These are phyloP conservation scores for Gloeopeniophorella convolvens DNA, from an alignment of 768 basidiomycete species.

Conservation along the genomic window DNA sequence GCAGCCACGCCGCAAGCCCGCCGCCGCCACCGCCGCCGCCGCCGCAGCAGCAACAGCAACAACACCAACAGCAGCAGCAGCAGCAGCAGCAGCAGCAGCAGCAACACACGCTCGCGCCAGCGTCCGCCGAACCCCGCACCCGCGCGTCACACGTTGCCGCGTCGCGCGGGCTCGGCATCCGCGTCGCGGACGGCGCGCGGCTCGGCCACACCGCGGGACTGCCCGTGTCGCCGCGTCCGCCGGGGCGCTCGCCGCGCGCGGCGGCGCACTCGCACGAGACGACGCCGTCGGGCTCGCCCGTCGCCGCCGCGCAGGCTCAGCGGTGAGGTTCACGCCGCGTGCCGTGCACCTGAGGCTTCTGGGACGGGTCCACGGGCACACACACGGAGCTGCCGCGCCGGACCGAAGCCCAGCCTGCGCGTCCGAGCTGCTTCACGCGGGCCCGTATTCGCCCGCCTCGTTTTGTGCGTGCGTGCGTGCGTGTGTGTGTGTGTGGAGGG, in stretches of 20 bases:
- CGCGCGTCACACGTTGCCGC: slow-evolving; percentile 18
- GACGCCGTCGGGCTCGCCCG: not conserved
- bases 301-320: not conserved
- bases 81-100: too few species aligned
- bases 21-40: slow-evolving; percentile 35
- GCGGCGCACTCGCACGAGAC: slow-evolving; percentile 2
- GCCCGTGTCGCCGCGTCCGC: slow-evolving; percentile 27
- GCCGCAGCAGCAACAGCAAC: too few species aligned
- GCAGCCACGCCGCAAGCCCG: slow-evolving; percentile 22
- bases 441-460: too few species aligned
- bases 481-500: slow-evolving; percentile 5
- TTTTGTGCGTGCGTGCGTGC: not conserved
- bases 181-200: slow-evolving; percentile 23
- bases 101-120: too few species aligned
- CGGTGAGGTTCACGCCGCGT: slow-evolving; percentile 3
- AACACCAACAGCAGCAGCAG: too few species aligned
- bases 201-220: slow-evolving; percentile 21
- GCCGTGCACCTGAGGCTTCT: not conserved
- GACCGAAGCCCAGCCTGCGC: not conserved
- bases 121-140: too few species aligned
- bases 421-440: too few species aligned
- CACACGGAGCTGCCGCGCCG: not conserved
- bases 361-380: slow-evolving; percentile 3
- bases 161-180: slow-evolving; percentile 19
- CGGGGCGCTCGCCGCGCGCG: slow-evolving; percentile 15